Percentiles rank a stretch among this genome's conserved stretches.
phyloP scores from a whole-genome alignment of 1,284 basidiomycete species.

The Chalciporus piperatoides region DNA sequence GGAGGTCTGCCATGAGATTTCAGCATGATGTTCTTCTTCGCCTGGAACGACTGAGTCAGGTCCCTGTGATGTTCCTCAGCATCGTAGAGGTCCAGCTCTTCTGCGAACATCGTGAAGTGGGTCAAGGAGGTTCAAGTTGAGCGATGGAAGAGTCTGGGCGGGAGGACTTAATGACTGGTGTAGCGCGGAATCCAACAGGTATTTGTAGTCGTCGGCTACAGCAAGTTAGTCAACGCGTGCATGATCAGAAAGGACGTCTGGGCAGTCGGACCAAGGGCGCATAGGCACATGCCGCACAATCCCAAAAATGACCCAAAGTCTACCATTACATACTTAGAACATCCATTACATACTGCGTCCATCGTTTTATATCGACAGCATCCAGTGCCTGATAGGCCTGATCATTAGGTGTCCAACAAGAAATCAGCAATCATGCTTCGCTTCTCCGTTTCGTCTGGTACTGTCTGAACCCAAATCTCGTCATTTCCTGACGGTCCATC shows the following conservation, averaged over 20 bases:
- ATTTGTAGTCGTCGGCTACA: conserved; percentile 36
- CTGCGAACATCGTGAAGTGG: conserved; percentile 24
- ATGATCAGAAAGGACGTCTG: conserved; percentile 2
- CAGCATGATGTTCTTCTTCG: conserved; percentile 73
- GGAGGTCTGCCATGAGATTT: conserved; percentile 80
- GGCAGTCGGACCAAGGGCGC: not conserved
- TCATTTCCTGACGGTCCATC: conserved; percentile 3
- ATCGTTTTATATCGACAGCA: not conserved
- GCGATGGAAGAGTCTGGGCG: conserved; percentile 1
- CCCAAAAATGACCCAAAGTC: not conserved
- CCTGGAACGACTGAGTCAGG: conserved; percentile 22
- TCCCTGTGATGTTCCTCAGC: conserved; percentile 18
- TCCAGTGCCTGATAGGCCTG: not conserved
- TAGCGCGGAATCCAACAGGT: conserved; percentile 16
- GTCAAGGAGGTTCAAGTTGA: not conserved
- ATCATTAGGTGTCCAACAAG: conserved; percentile 28
- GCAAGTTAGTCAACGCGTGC: not conserved
- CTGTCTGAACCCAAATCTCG: conserved; percentile 23
- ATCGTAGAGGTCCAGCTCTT: conserved; percentile 27
- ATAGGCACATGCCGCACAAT: no score
- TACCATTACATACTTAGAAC: not conserved
- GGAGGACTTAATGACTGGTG: not conserved
- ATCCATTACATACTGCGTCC: not conserved
- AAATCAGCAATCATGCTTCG: conserved; percentile 35
- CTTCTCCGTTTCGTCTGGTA: conserved; percentile 30